These are phyloP conservation scores for Platanthera zijinensis DNA, from an alignment of 106 monocot genomes.

Conservation along the genomic window DNA sequence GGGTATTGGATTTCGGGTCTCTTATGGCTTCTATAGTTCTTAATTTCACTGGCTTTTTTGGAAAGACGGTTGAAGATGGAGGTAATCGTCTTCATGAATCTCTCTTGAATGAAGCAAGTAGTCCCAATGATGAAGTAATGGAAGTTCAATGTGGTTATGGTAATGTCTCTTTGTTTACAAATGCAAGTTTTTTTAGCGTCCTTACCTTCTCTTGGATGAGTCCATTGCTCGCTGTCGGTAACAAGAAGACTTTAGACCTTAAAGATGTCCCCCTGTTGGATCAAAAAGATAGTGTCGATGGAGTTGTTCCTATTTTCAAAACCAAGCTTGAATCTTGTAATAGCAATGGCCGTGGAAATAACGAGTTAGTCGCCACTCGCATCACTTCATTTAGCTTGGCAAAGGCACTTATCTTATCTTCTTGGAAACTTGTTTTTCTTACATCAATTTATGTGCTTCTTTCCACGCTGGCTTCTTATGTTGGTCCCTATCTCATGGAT, in stretches of 20 bases:
- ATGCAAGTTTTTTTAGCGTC: constrained; percentile 45
- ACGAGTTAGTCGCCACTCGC: background rate
- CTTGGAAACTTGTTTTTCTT: constrained; percentile 37
- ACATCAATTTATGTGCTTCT: constrained; percentile 51
- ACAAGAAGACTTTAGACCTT: constrained; percentile 56
- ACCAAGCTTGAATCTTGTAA: constrained; percentile 38
- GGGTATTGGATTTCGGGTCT: constrained; percentile 49
- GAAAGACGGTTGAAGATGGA: constrained; percentile 20
- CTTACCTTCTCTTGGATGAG: constrained; percentile 89
- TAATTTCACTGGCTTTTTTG: constrained; percentile 28
- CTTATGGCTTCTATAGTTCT: constrained; percentile 27
- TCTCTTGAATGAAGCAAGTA: constrained; percentile 36
- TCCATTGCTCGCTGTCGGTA: constrained; percentile 55
- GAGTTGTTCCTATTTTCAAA: constrained; percentile 44
- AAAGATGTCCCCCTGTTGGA: constrained; percentile 61
- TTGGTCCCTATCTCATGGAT: constrained; percentile 82
- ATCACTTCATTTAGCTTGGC: constrained; percentile 42
- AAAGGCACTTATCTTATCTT: constrained; percentile 45
- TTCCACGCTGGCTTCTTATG: constrained; percentile 45
- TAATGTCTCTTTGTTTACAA: constrained; percentile 31
- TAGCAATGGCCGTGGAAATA: background rate
- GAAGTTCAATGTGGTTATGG: background rate
- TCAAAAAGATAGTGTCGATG: constrained; percentile 42
- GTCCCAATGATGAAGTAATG: background rate
- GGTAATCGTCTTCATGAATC: constrained; percentile 32